Percentiles rank a stretch among this genome's conserved stretches.
Conservation (phyloP, 1,284 basidiomycete species). For the Tremellales sp. region DNA sequence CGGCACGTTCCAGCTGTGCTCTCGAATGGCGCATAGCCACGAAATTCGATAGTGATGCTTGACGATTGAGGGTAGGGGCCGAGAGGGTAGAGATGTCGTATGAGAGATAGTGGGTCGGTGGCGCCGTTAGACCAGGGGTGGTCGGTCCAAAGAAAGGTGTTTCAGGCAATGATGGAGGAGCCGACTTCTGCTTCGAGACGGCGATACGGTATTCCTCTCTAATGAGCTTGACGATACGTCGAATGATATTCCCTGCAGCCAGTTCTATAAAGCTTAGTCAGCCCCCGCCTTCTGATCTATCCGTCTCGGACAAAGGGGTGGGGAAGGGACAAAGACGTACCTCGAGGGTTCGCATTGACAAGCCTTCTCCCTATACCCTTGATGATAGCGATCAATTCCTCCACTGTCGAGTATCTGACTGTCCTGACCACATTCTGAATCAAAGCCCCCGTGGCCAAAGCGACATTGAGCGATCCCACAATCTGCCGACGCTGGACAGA, state of each 20-base stretch:
- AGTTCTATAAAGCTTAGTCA: slow-evolving; percentile 59
- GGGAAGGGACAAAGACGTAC: slow-evolving; percentile 50
- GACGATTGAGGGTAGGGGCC: slow-evolving; percentile 12
- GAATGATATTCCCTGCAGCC: slow-evolving; percentile 88
- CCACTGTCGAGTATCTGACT: slow-evolving; percentile 79
- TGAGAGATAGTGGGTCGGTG: slow-evolving; percentile 39
- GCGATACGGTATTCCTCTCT: slow-evolving; percentile 78
- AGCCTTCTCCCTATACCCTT: slow-evolving; percentile 72
- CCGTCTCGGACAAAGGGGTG: not conserved
- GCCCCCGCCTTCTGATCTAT: not conserved
- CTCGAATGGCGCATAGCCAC: slow-evolving; percentile 47
- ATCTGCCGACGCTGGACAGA: slow-evolving; percentile 70
- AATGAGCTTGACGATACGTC: slow-evolving; percentile 85
- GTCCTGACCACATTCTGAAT: slow-evolving; percentile 83
- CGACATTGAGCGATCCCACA: slow-evolving; percentile 79
- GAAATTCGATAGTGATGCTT: slow-evolving; percentile 44
- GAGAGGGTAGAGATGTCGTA: slow-evolving; percentile 4
- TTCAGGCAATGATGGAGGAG: slow-evolving; percentile 35
- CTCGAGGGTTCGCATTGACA: slow-evolving; percentile 88
- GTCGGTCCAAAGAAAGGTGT: slow-evolving; percentile 38
- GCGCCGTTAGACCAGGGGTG: slow-evolving; percentile 41
- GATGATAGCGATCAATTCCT: slow-evolving; percentile 77
- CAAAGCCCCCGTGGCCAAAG: slow-evolving; percentile 81
- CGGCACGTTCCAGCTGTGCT: slow-evolving; percentile 42
- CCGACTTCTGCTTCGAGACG: slow-evolving; percentile 27